phyloP scores from a whole-genome alignment of 1,139 yeast genomes.

The Lodderomyces parapsilosis region DNA sequence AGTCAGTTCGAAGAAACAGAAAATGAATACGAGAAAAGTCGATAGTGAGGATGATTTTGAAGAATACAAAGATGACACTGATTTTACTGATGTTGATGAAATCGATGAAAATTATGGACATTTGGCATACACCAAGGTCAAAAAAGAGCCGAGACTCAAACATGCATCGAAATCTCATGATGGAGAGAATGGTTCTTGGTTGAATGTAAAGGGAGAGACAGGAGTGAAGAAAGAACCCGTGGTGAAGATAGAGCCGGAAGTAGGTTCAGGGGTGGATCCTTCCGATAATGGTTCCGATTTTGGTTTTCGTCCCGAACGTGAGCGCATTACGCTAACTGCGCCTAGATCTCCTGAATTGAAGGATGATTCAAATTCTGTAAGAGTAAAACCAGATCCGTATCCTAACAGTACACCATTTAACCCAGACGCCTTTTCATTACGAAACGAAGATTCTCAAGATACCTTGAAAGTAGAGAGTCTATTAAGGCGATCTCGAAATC shows the following conservation, averaged over 20 bases:
- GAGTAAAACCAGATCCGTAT: slow-evolving; percentile 5
- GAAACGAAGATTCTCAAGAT: not conserved
- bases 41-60: not conserved
- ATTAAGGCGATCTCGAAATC: slow-evolving; percentile 3
- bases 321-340: not conserved
- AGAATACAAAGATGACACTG: slow-evolving; percentile 1
- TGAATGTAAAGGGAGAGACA: slow-evolving; percentile 2
- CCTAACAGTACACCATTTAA: not conserved
- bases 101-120: slow-evolving; percentile 7
- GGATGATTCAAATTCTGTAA: slow-evolving; percentile 4
- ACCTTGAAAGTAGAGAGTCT: slow-evolving; percentile 1
- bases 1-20: not conserved
- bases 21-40: not conserved
- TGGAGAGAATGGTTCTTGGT: too few relatives aligned
- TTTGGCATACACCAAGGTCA: slow-evolving; percentile 1
- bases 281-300: not conserved
- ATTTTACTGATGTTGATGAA: slow-evolving; percentile 1
- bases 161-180: too few relatives aligned
- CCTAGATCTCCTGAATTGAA: slow-evolving; percentile 8
- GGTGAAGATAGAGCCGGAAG: slow-evolving; percentile 5
- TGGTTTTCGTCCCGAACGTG: not conserved
- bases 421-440: not conserved
- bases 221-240: not conserved
- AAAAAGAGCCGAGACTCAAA: slow-evolving; percentile 1
- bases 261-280: not conserved